Evolutionary conservation across 83 land plant genomes (phyloP), one percentile per base, ranked within the genome.

Genomic region (Thuja plicata): DNA sequence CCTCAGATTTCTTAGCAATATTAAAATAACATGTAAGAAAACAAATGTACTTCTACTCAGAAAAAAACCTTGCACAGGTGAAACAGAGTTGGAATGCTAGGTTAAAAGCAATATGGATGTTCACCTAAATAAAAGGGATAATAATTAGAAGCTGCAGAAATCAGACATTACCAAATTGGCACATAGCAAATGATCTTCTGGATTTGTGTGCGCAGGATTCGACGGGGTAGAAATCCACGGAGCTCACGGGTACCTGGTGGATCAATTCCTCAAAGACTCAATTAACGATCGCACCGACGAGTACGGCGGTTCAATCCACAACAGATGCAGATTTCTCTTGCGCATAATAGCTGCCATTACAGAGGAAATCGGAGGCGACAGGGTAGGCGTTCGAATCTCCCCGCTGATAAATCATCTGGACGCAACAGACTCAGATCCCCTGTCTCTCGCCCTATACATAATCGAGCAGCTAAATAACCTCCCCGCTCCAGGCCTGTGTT

Each of bases 211-310:
- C 35, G 78, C 92, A 94, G 96, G 96, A 62, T 96, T 94, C 81
- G 94, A 94, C 87, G 96, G 97, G n/a, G 87, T 95, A 55, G 96
- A 96, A 89, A 93, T 96, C 43, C 97, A 96, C 52, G 96, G 95
- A 3, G 96, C 94, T 21, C 98, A 96, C 66, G 98, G 96, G 12
- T 95, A 95, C 91, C 92, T 96, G 60, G 92, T 96, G 62, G 98
- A 96, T 89, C 95, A 95, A 50, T 96, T 95, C 90, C 89, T 95
- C 41, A 95, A 96, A 88, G 96, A 95, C 82, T 93, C 95, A 52
- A 94, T 96, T 91, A 96, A 95, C 90, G 95, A 93, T 85, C 90
- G 96, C 50, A 89, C 90, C 34, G 96, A 95, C 46, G 91, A 88
- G 70, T 96, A 94, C 76, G 96, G 97, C 30, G 96, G 96, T 62